phyloP scores from a whole-genome alignment of 192 early-diverging fungal species.

The Rhizophagus clarus region DNA sequence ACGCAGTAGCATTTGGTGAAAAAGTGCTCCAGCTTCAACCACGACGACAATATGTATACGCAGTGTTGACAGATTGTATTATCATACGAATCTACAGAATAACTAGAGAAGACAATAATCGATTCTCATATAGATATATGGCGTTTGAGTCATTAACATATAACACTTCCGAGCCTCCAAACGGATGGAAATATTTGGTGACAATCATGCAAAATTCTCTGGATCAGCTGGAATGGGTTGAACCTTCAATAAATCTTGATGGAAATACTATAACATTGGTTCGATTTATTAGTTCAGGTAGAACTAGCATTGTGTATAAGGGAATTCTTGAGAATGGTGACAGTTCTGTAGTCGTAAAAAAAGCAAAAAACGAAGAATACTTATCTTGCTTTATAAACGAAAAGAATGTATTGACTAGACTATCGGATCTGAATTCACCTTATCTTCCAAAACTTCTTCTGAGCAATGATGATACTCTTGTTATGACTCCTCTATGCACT shows the following conservation, averaged over 20 bases:
- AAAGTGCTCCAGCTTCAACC: constrained; percentile 21
- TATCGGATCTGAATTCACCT: neutral
- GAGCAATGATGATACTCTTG: neutral
- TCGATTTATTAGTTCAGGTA: constrained; percentile 14
- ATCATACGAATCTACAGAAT: no score
- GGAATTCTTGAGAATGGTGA: neutral
- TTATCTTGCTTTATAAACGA: neutral
- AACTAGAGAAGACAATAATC: neutral
- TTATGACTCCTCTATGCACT: neutral
- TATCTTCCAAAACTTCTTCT: neutral
- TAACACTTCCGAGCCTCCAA: neutral
- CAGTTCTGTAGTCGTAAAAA: neutral
- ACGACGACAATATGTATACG: constrained; percentile 16
- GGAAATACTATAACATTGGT: neutral
- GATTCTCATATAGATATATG: neutral
- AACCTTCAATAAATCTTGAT: constrained; percentile 4
- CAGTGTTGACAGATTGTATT: constrained; percentile 15
- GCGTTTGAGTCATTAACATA: neutral
- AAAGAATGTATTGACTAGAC: neutral
- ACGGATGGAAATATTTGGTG: constrained; percentile 14
- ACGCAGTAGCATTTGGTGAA: constrained; percentile 19
- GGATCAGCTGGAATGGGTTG: constrained; percentile 4
- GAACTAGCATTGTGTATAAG: constrained; percentile 27
- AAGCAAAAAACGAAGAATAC: neutral
- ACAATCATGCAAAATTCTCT: constrained; percentile 12